Base-by-base conservation (phyloP, 768 basidiomycete species). In the Cystofilobasidium macerans region DNA sequence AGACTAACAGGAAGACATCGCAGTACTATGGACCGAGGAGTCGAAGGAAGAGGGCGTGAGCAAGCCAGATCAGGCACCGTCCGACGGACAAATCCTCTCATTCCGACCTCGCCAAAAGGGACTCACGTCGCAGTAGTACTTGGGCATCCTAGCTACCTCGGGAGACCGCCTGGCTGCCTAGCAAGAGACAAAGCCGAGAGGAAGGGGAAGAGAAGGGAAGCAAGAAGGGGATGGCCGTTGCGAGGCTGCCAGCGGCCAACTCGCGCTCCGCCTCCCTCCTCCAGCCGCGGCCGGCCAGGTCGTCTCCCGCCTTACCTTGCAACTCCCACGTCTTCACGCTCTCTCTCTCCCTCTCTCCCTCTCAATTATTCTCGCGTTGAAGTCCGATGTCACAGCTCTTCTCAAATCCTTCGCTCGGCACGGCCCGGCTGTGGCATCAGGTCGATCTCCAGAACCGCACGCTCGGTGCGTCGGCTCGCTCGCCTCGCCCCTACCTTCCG, bases 361-460 rank as follows among this genome's bases (percentile, higher is more conserved):
- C 57, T 59, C 38, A 26, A 14, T 20, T 43, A 9, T 18, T 42
- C 42, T 42, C 47, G 28, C 24, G 22, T 22, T 40, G 28, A 13
- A 18, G n/a, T 20, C 26, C 12, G 6, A 67, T 67, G 65, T 67
- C 65, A 30, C 40, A 61, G 51, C 51, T 54, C 51, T 57, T 16
- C 57, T 58, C 20, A 2, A 62, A 98, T 92, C 94, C 95, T n/a
- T 87, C 86, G 1, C 84, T 98, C 70, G 93, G 91, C 0, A 92
- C 90, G 72, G 87, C 89, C n/a, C 82, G 93, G 54, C 85, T 91
- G 53, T 99, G 94, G 95, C 91, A 97, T 75, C 88, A 89, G 69
- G 89, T 91, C 69, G 87, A 94, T 72, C 92, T 93, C 16, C 81
- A 87, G 13, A 88, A 89, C 71, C 85, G 93, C 43, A 80, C 92